These are phyloP conservation scores for Colletotrichum sp. DNA, from an alignment of 2,329 filamentous ascomycete genomes.

Conservation along the genomic window DNA sequence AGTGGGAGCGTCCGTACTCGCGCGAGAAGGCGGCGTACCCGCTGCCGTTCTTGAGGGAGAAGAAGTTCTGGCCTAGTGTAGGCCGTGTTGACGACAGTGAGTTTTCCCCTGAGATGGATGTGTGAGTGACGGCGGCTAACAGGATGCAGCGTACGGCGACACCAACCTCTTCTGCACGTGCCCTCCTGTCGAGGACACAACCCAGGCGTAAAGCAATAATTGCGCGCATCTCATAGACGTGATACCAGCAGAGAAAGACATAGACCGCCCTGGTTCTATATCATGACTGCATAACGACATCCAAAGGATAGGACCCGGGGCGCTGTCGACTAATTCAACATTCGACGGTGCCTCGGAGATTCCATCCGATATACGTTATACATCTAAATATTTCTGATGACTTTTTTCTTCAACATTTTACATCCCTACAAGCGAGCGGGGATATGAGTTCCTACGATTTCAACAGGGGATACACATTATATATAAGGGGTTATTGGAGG, in stretches of 20 bases:
- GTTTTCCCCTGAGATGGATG: conserved; percentile 34
- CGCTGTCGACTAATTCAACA: conserved; percentile 9
- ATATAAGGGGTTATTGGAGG: not conserved
- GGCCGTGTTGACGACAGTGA: conserved; percentile 87
- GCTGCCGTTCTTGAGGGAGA: conserved; percentile 80
- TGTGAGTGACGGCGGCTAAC: conserved; percentile 15
- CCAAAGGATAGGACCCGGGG: not conserved
- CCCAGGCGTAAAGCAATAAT: conserved; percentile 28
- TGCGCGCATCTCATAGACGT: conserved; percentile 3
- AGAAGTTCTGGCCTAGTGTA: conserved; percentile 97
- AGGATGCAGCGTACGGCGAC: conserved; percentile 78
- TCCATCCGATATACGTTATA: not conserved
- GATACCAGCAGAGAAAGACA: not conserved
- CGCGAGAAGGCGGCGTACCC: conserved; percentile 89
- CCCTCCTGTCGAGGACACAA: conserved; percentile 76
- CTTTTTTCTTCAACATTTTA: conserved; percentile 5
- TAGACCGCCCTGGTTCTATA: not conserved
- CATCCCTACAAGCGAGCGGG: conserved; percentile 10
- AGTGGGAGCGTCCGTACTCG: conserved; percentile 85
- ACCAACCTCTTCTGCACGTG: conserved; percentile 95
- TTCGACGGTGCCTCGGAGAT: not conserved
- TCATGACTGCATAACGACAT: conserved; percentile 1
- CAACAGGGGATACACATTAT: conserved; percentile 2
- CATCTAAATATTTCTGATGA: not conserved
- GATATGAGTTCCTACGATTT: conserved; percentile 10